These are phyloP conservation scores for Deinandra increscens DNA, from an alignment of 129 eudicot genomes.

Conservation along the genomic window DNA sequence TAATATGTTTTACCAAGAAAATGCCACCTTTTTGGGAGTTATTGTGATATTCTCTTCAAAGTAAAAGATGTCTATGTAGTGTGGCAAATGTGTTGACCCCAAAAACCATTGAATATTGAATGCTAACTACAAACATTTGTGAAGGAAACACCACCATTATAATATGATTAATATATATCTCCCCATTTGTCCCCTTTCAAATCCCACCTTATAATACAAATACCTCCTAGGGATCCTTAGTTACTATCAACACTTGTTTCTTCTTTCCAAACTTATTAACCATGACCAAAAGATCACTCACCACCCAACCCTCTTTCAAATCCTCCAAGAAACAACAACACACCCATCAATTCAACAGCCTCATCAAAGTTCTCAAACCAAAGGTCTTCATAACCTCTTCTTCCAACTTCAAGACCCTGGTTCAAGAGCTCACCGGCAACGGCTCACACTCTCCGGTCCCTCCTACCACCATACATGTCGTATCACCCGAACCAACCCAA, in stretches of 20 bases:
- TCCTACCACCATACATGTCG: conserved; percentile 15
- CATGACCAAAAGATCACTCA: conserved; percentile 36
- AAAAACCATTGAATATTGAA: conserved; percentile 21
- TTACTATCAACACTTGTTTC: conserved; percentile 32
- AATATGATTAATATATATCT: too few species aligned
- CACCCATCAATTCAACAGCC: conserved; percentile 29
- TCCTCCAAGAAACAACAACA: conserved; percentile 36
- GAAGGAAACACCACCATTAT: conserved; percentile 25
- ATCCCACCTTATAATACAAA: conserved; percentile 19
- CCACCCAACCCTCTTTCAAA: conserved; percentile 29
- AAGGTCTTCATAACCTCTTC: conserved; percentile 46
- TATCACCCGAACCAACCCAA: conserved; percentile 11
- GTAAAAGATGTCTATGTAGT: conserved; percentile 20
- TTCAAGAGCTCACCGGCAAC: conserved; percentile 51
- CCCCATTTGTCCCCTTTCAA: conserved; percentile 28
- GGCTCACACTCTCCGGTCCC: conserved; percentile 23
- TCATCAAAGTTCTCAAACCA: conserved; percentile 34
- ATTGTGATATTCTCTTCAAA: conserved; percentile 29
- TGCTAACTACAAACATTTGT: conserved; percentile 30
- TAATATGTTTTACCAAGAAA: not conserved
- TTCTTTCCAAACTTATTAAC: conserved; percentile 32
- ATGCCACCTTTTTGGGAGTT: conserved; percentile 17
- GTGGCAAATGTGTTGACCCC: conserved; percentile 5
- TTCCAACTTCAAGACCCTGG: conserved; percentile 39
- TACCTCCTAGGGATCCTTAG: conserved; percentile 36